Conservation (phyloP, 768 basidiomycete genomes). For the Cyathus striatus region DNA sequence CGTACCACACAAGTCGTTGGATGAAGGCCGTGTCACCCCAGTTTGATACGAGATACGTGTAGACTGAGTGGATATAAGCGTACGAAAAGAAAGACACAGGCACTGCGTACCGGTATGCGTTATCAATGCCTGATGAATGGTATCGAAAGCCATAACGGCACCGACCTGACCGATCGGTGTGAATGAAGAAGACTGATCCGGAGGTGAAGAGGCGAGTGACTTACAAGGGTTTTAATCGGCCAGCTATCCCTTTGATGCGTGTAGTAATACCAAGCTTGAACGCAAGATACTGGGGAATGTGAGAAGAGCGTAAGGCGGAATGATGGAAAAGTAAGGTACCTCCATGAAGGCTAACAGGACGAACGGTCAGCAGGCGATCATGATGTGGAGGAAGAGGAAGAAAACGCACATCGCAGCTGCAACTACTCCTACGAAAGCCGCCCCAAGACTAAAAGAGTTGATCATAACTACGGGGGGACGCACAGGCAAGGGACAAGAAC, state of each 20-base stretch:
- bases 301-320: not conserved
- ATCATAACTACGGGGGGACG: not conserved
- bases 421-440: conserved; percentile 44
- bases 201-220: conserved; percentile 5
- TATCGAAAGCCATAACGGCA: conserved; percentile 44
- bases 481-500: not conserved
- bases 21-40: conserved; percentile 25
- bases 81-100: not conserved
- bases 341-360: conserved; percentile 43
- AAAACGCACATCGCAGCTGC: conserved; percentile 41
- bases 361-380: not conserved
- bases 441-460: conserved; percentile 36
- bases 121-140: conserved; percentile 48
- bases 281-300: conserved; percentile 37
- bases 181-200: not conserved
- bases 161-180: conserved; percentile 31
- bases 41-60: conserved; percentile 41
- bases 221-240: conserved; percentile 41
- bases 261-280: conserved; percentile 55
- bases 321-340: conserved; percentile 19
- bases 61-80: conserved; percentile 25
- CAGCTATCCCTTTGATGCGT: conserved; percentile 45
- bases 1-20: conserved; percentile 35
- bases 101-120: conserved; percentile 3
- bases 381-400: not conserved